Base-by-base conservation (phyloP, 495 filamentous ascomycete species). In the Penicillium coprophilum region DNA sequence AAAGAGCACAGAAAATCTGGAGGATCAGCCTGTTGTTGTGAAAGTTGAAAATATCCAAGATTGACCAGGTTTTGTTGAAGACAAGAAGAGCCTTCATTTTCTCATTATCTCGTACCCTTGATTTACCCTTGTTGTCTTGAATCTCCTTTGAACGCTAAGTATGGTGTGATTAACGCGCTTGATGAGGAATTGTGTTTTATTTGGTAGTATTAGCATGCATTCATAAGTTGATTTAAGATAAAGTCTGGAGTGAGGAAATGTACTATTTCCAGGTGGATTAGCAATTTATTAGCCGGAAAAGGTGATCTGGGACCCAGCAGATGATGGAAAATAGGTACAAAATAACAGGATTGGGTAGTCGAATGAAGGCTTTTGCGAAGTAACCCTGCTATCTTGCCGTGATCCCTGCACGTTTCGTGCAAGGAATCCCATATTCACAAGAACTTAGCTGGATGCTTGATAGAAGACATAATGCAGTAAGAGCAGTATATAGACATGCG, bases 11-110 rank as follows among this genome's bases (percentile, higher is more conserved):
- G 34, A 8, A n/a, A 28, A 13, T 5, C 23, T 17, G 44, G 15
- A 30, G 39, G 49, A 28, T 11, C 23, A 30, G 4, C 15, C 1
- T 11, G 21, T 28, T n/a, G 49, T 34, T 15, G n/a, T 54, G 28
- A 24, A 54, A 36, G 27, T 46, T 34, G 51, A 54, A 20, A 23
- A 10, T 9, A 23, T 20, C 8, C 34, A 39, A 39, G 48, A 38
- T 17, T 50, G 48, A 39, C 3, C 4, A 17, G 3, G 30, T 27
- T 4, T 50, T 19, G 34, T 47, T 20, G 9, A 17, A n/a, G 10
- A n/a, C n/a, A 31, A 30, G 15, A 17, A 32, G 17, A n/a, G 8
- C 28, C n/a, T 27, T 46, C 24, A 46, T 46, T 1, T 28, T 15
- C 28, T 28, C 44, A 28, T 28, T 28, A 10, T 24, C 24, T 45